Conservation (phyloP, 2,329 filamentous ascomycete species). For the Fusarium cyanostomum region DNA sequence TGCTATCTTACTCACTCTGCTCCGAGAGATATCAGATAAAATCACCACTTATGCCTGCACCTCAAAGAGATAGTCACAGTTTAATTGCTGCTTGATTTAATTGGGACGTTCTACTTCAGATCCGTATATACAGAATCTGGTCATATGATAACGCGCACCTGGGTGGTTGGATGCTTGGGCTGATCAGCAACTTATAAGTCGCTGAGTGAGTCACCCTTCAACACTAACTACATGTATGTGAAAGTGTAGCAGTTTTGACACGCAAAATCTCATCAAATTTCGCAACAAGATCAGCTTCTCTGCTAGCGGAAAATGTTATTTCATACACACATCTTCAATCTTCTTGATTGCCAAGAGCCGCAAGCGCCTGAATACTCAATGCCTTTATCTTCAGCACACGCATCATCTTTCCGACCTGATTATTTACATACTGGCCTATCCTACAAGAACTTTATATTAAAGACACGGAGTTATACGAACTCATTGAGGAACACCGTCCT, state of each 20-base stretch:
- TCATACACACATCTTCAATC: not conserved
- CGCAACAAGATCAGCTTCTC: too few relatives aligned
- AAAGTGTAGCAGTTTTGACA: not conserved
- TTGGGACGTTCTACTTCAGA: too few relatives aligned
- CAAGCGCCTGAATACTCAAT: not conserved
- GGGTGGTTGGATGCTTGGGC: not conserved
- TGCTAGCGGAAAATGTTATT: not conserved
- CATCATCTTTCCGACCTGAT: not conserved
- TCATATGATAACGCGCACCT: too few relatives aligned
- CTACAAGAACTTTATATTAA: not conserved
- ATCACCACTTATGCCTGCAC: too few relatives aligned
- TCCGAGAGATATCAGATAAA: too few relatives aligned
- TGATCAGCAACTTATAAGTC: not conserved
- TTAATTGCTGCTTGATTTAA: too few relatives aligned
- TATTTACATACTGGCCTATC: not conserved
- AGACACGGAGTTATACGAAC: not conserved
- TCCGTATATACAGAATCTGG: too few relatives aligned
- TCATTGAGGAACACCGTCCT: constrained; percentile 6
- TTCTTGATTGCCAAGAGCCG: not conserved
- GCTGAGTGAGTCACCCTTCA: constrained; percentile 8
- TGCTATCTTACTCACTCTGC: too few relatives aligned
- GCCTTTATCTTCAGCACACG: not conserved
- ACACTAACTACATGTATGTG: not conserved
- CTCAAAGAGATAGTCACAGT: too few relatives aligned
- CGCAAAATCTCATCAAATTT: not conserved